A percentile compares a stretch with the other conserved stretches of the same genome.
These are phyloP conservation scores for Gossypium thurberi DNA, from an alignment of 345 rosid genomes.

Conservation along the genomic window DNA sequence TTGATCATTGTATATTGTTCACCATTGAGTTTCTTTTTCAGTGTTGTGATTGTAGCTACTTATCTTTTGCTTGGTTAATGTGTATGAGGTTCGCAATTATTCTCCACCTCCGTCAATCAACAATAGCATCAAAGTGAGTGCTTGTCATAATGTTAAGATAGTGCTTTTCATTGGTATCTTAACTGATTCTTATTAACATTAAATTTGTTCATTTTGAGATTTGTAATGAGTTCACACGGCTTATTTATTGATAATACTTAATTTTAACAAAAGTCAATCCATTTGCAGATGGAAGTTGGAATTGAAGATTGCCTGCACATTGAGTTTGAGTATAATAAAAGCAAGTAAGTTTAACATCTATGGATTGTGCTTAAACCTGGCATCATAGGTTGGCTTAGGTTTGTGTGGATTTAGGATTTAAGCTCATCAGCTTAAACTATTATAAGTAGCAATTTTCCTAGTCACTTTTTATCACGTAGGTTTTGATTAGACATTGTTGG, in stretches of 20 bases:
- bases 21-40: not conserved
- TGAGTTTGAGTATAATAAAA: constrained; percentile 96
- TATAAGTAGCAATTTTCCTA: constrained; percentile 1
- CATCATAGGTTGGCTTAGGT: not conserved
- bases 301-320: constrained; percentile 96
- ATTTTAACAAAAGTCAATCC: constrained; percentile 5
- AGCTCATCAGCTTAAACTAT: not conserved
- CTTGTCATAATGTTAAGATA: not conserved
- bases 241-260: not conserved
- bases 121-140: constrained; percentile 83
- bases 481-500: constrained; percentile 7
- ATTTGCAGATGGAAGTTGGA: constrained; percentile 94
- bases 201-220: not conserved
- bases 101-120: constrained; percentile 70
- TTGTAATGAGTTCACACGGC: not conserved
- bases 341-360: constrained; percentile 60
- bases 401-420: not conserved
- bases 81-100: constrained; percentile 74
- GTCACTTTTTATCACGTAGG: constrained; percentile 8
- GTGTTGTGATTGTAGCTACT: not conserved
- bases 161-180: constrained; percentile 4
- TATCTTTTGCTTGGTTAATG: constrained; percentile 10
- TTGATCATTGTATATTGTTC: not conserved
- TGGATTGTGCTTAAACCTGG: not conserved
- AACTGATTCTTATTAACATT: not conserved